Percentiles rank a stretch among this genome's conserved stretches.
phyloP scores from a whole-genome alignment of 177 flowering plant species.

The Telopea speciosissima region DNA sequence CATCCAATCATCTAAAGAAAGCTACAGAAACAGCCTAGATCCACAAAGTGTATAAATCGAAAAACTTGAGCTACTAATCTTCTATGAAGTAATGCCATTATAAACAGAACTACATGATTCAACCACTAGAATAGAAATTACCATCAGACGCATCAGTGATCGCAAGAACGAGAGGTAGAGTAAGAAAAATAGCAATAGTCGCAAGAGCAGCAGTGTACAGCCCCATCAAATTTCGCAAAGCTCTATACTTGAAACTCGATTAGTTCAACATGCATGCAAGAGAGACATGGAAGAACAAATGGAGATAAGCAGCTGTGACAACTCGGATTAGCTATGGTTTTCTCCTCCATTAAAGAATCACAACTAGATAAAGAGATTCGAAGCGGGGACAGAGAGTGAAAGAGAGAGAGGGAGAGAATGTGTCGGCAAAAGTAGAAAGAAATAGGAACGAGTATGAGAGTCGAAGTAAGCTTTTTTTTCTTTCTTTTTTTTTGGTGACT shows the following conservation, averaged over 20 bases:
- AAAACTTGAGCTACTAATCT: too few relatives aligned
- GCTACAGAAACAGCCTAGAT: neutral
- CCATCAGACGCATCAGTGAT: slow-evolving; percentile 32
- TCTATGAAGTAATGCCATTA: neutral
- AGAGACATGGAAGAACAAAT: slow-evolving; percentile 5
- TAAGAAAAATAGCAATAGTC: slow-evolving; percentile 3
- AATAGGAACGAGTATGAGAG: neutral
- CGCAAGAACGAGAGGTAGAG: slow-evolving; percentile 8
- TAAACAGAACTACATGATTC: neutral
- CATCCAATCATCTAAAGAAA: neutral
- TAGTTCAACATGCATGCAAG: slow-evolving; percentile 11
- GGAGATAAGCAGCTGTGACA: slow-evolving; percentile 7
- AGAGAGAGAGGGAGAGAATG: neutral
- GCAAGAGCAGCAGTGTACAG: neutral
- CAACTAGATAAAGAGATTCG: slow-evolving; percentile 4
- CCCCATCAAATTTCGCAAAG: neutral
- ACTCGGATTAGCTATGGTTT: slow-evolving; percentile 8
- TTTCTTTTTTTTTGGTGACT: too few relatives aligned
- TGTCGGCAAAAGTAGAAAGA: slow-evolving; percentile 8
- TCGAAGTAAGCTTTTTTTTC: too few relatives aligned
- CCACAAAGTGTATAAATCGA: neutral
- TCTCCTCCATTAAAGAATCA: slow-evolving; percentile 7
- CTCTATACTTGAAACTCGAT: neutral
- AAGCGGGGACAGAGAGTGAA: neutral
- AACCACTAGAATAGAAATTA: slow-evolving; percentile 6